phyloP scores from a whole-genome alignment of 2,329 filamentous ascomycete species.

The Chalara sp. region DNA sequence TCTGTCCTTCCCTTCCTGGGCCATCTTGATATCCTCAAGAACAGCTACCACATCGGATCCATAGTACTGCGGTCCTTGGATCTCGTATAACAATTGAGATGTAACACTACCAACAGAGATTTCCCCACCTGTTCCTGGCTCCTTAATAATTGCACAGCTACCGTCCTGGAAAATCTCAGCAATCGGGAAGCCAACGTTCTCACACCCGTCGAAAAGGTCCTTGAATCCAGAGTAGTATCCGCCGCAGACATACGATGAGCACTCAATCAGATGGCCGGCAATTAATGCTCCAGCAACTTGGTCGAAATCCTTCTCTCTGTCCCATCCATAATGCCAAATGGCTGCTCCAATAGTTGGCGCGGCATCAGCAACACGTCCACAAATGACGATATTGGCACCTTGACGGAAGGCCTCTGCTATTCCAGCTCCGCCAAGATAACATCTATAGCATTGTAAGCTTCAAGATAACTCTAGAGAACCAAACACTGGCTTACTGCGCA shows the following conservation, averaged over 20 bases:
- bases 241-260: slow-evolving; percentile 20
- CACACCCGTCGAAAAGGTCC: slow-evolving; percentile 20
- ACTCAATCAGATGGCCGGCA: slow-evolving; percentile 26
- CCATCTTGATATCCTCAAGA: slow-evolving; percentile 39
- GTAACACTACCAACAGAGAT: slow-evolving; percentile 44
- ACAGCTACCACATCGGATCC: slow-evolving; percentile 27
- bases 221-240: slow-evolving; percentile 25
- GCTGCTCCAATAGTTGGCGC: slow-evolving; percentile 35
- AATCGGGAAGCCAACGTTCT: slow-evolving; percentile 39
- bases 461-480: background rate
- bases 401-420: slow-evolving; percentile 31
- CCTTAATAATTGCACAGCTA: slow-evolving; percentile 38
- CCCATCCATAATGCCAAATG: slow-evolving; percentile 13
- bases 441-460: slow-evolving; percentile 2
- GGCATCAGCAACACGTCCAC: slow-evolving; percentile 37
- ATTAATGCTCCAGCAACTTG: slow-evolving; percentile 31
- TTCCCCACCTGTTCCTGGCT: slow-evolving; percentile 32
- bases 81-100: slow-evolving; percentile 35
- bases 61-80: slow-evolving; percentile 31
- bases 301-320: slow-evolving; percentile 26
- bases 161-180: slow-evolving; percentile 36
- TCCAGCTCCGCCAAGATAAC: slow-evolving; percentile 41
- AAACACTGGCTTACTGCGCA: background rate
- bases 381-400: slow-evolving; percentile 37
- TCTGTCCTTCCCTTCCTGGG: slow-evolving; percentile 39